Evolutionary conservation across 1,284 basidiomycete species (phyloP).

Genomic region (Rhodotorula glutinis): DNA sequence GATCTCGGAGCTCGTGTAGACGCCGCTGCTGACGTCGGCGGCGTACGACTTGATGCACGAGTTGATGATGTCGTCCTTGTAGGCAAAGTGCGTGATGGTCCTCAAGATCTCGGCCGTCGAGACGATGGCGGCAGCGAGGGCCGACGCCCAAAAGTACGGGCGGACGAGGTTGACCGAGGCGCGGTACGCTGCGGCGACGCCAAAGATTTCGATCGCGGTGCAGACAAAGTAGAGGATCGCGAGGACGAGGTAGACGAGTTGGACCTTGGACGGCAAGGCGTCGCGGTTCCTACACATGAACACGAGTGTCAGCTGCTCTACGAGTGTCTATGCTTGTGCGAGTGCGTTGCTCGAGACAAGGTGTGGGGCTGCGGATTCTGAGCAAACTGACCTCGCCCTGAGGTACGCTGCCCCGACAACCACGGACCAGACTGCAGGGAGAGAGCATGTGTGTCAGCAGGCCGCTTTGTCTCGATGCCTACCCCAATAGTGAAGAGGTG

Average conservation of each 20-base stretch:
- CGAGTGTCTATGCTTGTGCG: too few relatives aligned
- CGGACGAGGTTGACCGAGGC: conserved; percentile 25
- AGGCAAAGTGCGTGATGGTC: conserved; percentile 23
- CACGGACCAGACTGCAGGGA: conserved; percentile 21
- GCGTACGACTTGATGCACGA: conserved; percentile 15
- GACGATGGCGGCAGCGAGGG: conserved; percentile 21
- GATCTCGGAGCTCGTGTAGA: background rate
- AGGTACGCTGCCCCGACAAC: conserved; percentile 17
- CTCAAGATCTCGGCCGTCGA: conserved; percentile 18
- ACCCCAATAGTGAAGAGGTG: background rate
- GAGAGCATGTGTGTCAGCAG: background rate
- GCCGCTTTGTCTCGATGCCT: background rate
- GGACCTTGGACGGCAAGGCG: conserved; percentile 7
- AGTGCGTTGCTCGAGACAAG: too few relatives aligned
- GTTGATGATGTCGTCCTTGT: conserved; percentile 19
- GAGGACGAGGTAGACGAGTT: conserved; percentile 27
- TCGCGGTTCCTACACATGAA: background rate
- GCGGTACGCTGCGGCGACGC: conserved; percentile 18
- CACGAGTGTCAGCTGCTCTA: too few relatives aligned
- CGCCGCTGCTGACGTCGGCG: conserved; percentile 7
- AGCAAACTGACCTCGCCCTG: background rate
- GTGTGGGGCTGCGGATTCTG: too few relatives aligned
- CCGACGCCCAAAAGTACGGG: conserved; percentile 27
- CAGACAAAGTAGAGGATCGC: conserved; percentile 32
- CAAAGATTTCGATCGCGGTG: conserved; percentile 28